A percentile compares a stretch with the other conserved stretches of the same genome.
phyloP scores from a whole-genome alignment of 2,329 filamentous ascomycete genomes.

The Xylariaceae sp. region DNA sequence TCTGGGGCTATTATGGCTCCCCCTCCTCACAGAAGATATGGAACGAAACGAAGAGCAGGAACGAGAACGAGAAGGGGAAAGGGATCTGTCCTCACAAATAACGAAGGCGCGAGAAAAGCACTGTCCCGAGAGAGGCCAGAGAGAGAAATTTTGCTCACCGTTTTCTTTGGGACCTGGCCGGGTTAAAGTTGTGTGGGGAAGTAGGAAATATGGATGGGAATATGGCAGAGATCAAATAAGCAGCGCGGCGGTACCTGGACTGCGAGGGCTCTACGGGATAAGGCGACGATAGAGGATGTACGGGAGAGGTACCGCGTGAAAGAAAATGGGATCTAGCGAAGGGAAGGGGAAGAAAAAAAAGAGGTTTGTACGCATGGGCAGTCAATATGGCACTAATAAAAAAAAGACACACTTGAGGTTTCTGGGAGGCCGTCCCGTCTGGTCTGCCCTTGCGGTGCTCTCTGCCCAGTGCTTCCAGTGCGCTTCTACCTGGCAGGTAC shows the following conservation, averaged over 20 bases:
- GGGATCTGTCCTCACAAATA: not conserved
- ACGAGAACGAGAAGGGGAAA: not conserved
- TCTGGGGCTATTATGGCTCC: not conserved
- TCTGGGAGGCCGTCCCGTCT: not conserved
- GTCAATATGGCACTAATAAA: not conserved
- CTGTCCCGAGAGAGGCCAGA: conserved; percentile 3
- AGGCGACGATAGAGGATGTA: not conserved
- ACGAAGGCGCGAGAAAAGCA: not conserved
- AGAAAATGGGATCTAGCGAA: not conserved
- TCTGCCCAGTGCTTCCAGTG: too few species aligned
- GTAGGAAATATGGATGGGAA: not conserved
- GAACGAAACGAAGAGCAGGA: not conserved
- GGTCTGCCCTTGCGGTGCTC: too few species aligned
- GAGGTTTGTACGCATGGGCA: not conserved
- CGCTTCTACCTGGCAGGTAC: not conserved
- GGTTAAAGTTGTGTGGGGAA: conserved; percentile 9
- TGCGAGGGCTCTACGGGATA: too few species aligned
- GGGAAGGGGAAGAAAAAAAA: not conserved
- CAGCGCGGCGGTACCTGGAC: not conserved
- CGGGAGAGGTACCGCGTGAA: not conserved
- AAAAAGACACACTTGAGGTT: not conserved
- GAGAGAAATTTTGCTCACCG: conserved; percentile 14
- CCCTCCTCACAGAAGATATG: not conserved
- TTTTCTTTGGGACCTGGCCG: conserved; percentile 1
- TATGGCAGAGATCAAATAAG: conserved; percentile 1